Percentiles rank a stretch among this genome's conserved stretches.
These are phyloP conservation scores for Geotrichum restrictum DNA, from an alignment of 1,139 yeast genomes.

Conservation along the genomic window DNA sequence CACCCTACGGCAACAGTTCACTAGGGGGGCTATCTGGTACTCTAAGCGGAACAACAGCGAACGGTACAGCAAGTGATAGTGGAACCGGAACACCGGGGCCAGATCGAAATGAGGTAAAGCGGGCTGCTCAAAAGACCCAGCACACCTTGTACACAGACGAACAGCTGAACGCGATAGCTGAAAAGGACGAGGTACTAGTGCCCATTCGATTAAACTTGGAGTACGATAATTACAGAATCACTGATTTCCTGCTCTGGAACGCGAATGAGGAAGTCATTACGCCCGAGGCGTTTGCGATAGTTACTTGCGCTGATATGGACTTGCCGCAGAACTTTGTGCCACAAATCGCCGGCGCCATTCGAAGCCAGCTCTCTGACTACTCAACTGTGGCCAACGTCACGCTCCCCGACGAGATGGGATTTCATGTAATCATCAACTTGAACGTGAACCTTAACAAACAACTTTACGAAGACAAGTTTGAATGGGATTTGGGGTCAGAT, in stretches of 20 bases:
- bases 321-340: constrained; percentile 54
- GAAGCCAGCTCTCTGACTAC: constrained; percentile 76
- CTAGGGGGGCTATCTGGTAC: constrained; percentile 8
- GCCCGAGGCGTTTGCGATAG: constrained; percentile 77
- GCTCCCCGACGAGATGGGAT: constrained; percentile 57
- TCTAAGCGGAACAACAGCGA: constrained; percentile 19
- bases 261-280: constrained; percentile 67
- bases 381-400: constrained; percentile 61
- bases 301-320: constrained; percentile 79
- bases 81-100: constrained; percentile 12
- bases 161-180: constrained; percentile 38
- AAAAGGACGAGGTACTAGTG: constrained; percentile 48
- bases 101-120: constrained; percentile 30
- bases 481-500: constrained; percentile 76
- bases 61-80: constrained; percentile 6
- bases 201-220: constrained; percentile 80
- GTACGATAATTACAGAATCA: constrained; percentile 56
- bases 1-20: constrained; percentile 25
- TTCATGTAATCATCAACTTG: constrained; percentile 74
- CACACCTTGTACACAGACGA: constrained; percentile 38
- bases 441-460: constrained; percentile 81
- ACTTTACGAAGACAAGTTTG: constrained; percentile 86
- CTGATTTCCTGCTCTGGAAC: constrained; percentile 90
- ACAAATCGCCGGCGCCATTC: constrained; percentile 66
- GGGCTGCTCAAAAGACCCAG: constrained; percentile 33